Evolutionary conservation across 2,329 filamentous ascomycete genomes (phyloP).

Genomic region (Volutella citrinella): DNA sequence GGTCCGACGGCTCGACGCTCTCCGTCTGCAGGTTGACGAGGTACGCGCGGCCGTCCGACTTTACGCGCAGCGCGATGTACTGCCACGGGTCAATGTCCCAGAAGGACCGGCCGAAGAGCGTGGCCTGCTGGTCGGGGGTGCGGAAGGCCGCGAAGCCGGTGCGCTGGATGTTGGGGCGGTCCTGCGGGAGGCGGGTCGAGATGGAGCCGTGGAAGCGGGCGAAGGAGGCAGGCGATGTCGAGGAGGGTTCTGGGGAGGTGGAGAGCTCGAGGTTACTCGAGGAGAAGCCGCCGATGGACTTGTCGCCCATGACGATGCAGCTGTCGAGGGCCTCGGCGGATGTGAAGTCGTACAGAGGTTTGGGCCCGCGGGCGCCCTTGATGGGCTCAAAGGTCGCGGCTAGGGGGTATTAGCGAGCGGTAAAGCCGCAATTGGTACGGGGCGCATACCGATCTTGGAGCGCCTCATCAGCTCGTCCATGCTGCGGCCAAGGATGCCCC

Average conservation of each 20-base stretch:
- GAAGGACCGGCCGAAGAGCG: constrained; percentile 78
- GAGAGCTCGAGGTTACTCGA: constrained; percentile 66
- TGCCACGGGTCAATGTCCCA: constrained; percentile 90
- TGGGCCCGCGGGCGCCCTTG: constrained; percentile 61
- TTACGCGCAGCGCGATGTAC: constrained; percentile 84
- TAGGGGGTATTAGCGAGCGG: constrained; percentile 29
- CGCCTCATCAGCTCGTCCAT: constrained; percentile 58
- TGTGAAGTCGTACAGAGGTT: constrained; percentile 63
- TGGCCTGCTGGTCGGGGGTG: constrained; percentile 71
- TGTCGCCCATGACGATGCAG: constrained; percentile 81
- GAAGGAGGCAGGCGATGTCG: constrained; percentile 43
- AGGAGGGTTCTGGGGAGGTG: constrained; percentile 10
- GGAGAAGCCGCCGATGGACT: constrained; percentile 83
- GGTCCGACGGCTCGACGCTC: constrained; percentile 86
- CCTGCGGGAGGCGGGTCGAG: constrained; percentile 75
- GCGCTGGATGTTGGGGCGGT: constrained; percentile 71
- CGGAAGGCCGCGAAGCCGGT: constrained; percentile 89
- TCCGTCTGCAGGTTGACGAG: constrained; percentile 96
- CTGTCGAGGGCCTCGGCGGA: constrained; percentile 41
- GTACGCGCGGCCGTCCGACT: constrained; percentile 88
- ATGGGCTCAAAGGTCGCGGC: constrained; percentile 69
- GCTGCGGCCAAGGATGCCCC: constrained; percentile 57
- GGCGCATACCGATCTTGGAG: constrained; percentile 48
- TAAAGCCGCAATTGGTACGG: fast-evolving
- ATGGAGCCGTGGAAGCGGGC: constrained; percentile 84